Conservation (phyloP, 1,139 yeast genomes). For the Candida dubliniensis region DNA sequence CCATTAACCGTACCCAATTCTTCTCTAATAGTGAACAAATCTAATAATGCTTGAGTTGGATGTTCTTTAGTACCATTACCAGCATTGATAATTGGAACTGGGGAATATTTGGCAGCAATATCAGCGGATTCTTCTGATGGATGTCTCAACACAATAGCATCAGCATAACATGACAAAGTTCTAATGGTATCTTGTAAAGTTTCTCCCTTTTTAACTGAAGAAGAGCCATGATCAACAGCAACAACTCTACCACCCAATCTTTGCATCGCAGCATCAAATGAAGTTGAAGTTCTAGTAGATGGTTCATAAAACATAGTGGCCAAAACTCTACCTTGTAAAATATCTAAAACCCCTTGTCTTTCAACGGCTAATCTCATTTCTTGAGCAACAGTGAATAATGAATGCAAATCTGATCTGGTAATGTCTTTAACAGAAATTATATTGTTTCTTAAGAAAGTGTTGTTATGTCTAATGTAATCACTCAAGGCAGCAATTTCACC, state of each 20-base stretch:
- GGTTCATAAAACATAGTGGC: conserved; percentile 98
- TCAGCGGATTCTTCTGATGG: conserved; percentile 91
- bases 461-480: conserved; percentile 73
- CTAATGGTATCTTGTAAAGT: conserved; percentile 95
- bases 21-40: conserved; percentile 96
- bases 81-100: conserved; percentile 95
- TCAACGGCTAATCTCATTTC: conserved; percentile 97
- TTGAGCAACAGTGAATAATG: conserved; percentile 93
- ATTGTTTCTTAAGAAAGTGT: conserved; percentile 86
- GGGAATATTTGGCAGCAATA: conserved; percentile 93
- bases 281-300: conserved; percentile 92
- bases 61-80: conserved; percentile 98
- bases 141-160: conserved; percentile 96
- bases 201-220: conserved; percentile 97
- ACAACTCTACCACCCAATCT: conserved; percentile 98
- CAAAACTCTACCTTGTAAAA: conserved; percentile 85
- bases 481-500: conserved; percentile 78
- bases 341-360: conserved; percentile 90
- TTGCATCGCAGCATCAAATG: conserved; percentile 99
- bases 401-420: conserved; percentile 83
- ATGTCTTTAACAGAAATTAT: conserved; percentile 87
- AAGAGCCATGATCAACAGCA: conserved; percentile 76
- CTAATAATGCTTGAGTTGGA: conserved; percentile 98
- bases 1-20: conserved; percentile 99
- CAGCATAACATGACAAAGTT: conserved; percentile 92